A percentile compares a stretch with the other conserved stretches of the same genome.
phyloP scores from a whole-genome alignment of 441 rosid genomes.

The Corymbia calophylla region DNA sequence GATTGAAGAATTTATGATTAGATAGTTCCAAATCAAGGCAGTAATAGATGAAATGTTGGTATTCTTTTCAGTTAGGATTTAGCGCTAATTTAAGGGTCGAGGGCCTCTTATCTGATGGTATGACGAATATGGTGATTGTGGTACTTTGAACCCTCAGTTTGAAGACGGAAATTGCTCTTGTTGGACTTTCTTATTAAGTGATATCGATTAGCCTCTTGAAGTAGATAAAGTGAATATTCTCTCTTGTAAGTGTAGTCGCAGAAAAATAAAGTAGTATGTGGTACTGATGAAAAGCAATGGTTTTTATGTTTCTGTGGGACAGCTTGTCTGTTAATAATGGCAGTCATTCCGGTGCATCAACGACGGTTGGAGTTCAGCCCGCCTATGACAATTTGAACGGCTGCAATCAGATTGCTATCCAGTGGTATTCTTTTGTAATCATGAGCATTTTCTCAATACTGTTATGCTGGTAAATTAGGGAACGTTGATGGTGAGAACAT shows the following conservation, averaged over 20 bases:
- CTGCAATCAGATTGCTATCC: constrained; percentile 15
- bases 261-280: not conserved
- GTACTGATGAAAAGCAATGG: not conserved
- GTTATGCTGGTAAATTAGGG: not conserved
- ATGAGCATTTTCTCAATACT: constrained; percentile 13
- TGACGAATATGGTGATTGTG: not conserved
- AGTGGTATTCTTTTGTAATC: constrained; percentile 22
- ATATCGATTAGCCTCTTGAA: not conserved
- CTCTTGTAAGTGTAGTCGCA: not conserved
- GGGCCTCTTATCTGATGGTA: not conserved
- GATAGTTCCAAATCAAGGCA: not conserved
- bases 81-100: not conserved
- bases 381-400: constrained; percentile 36
- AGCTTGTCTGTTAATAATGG: constrained; percentile 53
- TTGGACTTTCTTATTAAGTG: not conserved
- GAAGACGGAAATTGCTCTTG: not conserved
- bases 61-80: not conserved
- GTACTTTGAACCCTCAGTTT: not conserved
- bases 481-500: not conserved
- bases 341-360: constrained; percentile 23
- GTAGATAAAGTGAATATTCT: not conserved
- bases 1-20: not conserved
- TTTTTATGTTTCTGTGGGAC: constrained; percentile 6
- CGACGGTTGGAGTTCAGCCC: constrained; percentile 27
- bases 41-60: not conserved